These are phyloP conservation scores for Marchantia paleacea DNA, from an alignment of 225 moss, liverwort and hornwort species.

Conservation along the genomic window DNA sequence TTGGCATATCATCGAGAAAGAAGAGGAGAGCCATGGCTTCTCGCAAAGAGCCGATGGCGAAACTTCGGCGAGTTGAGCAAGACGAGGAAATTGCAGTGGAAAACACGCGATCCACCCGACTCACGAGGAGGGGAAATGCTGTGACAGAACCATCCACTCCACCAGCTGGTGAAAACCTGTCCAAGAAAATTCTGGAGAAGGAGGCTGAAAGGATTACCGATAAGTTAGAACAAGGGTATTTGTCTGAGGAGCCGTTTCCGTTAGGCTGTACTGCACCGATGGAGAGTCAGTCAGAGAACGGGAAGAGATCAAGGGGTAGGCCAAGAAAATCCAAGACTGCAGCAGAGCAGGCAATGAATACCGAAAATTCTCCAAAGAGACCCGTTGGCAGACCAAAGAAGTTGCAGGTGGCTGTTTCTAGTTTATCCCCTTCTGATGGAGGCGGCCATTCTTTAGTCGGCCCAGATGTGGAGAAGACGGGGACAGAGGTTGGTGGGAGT, in stretches of 20 bases:
- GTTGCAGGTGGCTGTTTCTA: background rate
- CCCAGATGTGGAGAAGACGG: too few species aligned
- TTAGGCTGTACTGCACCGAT: background rate
- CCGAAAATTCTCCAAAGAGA: background rate
- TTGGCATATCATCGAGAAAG: background rate
- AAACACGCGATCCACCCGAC: background rate
- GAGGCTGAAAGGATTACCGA: background rate
- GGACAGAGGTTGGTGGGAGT: too few species aligned
- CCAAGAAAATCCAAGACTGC: background rate
- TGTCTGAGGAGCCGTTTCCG: background rate
- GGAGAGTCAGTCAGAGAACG: background rate
- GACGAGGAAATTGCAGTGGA: background rate
- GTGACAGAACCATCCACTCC: conserved; percentile 11
- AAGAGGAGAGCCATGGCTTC: conserved; percentile 6
- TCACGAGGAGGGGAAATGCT: background rate
- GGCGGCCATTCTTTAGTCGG: too few species aligned
- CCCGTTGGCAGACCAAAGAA: conserved; percentile 5
- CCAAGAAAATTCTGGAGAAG: background rate
- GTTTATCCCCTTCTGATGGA: too few species aligned
- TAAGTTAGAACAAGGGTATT: background rate
- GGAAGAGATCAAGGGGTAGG: conserved; percentile 5
- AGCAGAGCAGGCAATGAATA: background rate
- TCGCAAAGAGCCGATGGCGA: background rate
- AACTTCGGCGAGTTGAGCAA: background rate
- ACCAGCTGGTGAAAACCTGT: background rate